Evolutionary conservation across 2,329 filamentous ascomycete genomes (phyloP).

Genomic region (Tolypocladium paradoxum): DNA sequence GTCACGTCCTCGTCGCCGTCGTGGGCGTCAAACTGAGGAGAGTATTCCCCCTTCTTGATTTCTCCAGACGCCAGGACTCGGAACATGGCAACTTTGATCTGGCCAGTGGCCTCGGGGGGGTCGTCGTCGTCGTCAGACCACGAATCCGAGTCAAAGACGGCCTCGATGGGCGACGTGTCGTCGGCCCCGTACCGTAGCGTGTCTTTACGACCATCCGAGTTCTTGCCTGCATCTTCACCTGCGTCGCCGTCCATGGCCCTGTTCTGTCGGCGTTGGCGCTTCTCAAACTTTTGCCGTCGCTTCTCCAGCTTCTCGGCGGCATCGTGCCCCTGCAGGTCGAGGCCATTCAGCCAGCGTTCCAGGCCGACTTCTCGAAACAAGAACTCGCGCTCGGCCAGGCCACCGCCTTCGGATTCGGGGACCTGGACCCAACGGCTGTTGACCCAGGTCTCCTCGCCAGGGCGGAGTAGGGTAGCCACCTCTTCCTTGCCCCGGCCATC

Average conservation of each 20-base stretch:
- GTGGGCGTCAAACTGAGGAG: conserved; percentile 92
- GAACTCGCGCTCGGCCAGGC: conserved; percentile 91
- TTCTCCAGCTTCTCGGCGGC: conserved; percentile 83
- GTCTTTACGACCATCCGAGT: conserved; percentile 33
- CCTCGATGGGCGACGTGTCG: conserved; percentile 63
- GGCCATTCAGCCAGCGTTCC: conserved; percentile 90
- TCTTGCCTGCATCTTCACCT: conserved; percentile 25
- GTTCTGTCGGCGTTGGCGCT: conserved; percentile 54
- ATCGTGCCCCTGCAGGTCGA: conserved; percentile 90
- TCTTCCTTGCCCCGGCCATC: conserved; percentile 93
- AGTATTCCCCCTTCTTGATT: conserved; percentile 96
- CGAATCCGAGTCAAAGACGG: conserved; percentile 56
- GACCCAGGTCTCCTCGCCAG: conserved; percentile 97
- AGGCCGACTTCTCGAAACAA: conserved; percentile 93
- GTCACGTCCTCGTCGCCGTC: conserved; percentile 75
- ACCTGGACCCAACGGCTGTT: conserved; percentile 97
- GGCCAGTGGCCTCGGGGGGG: conserved; percentile 84
- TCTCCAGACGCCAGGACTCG: conserved; percentile 90
- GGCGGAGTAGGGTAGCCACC: conserved; percentile 82
- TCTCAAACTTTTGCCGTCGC: conserved; percentile 69
- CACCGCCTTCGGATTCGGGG: conserved; percentile 80
- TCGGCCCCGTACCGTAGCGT: conserved; percentile 76
- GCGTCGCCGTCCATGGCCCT: conserved; percentile 25
- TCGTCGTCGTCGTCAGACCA: conserved; percentile 76
- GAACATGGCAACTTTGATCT: conserved; percentile 97